phyloP scores from a whole-genome alignment of 1,284 basidiomycete genomes.

The Microstroma glucosiphilum region DNA sequence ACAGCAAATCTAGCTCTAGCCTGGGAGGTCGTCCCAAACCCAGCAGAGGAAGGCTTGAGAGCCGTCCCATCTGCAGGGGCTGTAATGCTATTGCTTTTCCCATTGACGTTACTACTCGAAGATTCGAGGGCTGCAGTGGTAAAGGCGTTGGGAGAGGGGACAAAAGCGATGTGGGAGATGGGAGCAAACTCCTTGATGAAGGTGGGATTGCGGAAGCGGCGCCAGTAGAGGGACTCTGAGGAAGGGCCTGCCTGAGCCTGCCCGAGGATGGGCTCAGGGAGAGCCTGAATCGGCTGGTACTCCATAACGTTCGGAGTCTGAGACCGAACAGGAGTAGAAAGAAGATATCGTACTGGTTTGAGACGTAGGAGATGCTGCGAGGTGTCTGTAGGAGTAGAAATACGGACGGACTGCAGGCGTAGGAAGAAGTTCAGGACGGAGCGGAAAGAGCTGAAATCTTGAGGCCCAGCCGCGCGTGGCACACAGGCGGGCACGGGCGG shows the following conservation, averaged over 20 bases:
- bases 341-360: no score
- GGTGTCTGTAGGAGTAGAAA: no score
- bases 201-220: slow-evolving; percentile 40
- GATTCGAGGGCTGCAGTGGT: slow-evolving; percentile 13
- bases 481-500: no score
- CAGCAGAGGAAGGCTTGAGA: not conserved
- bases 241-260: slow-evolving; percentile 11
- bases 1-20: slow-evolving; percentile 69
- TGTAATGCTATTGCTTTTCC: not conserved
- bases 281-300: not conserved
- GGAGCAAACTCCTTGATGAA: slow-evolving; percentile 48
- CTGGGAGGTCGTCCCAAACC: not conserved
- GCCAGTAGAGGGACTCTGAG: slow-evolving; percentile 45
- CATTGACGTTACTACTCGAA: slow-evolving; percentile 1
- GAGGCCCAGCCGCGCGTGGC: no score
- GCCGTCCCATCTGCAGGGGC: not conserved
- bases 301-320: not conserved
- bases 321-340: no score
- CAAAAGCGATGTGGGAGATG: slow-evolving; percentile 46
- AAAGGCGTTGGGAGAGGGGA: slow-evolving; percentile 31
- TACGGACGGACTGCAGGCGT: no score
- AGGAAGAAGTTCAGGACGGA: no score
- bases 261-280: not conserved
- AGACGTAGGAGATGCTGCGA: no score
- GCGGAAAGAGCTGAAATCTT: no score